A percentile compares a stretch with the other conserved stretches of the same genome.
Conservation (phyloP, 306 rosid genomes). For the Castanospermum australe region DNA sequence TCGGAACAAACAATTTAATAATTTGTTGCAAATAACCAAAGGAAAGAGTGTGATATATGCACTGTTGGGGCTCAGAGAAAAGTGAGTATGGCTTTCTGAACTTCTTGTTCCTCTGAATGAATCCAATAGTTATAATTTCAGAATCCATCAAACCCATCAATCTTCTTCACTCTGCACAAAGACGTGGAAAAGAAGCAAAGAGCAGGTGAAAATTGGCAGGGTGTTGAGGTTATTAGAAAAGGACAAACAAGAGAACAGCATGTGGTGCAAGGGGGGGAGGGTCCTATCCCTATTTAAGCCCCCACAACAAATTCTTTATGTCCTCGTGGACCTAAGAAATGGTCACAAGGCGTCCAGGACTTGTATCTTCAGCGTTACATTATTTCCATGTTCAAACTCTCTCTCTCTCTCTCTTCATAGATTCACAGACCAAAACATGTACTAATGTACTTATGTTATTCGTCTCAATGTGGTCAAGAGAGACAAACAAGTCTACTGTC, state of each 20-base stretch:
- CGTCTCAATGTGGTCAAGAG: constrained; percentile 33
- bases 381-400: constrained; percentile 19
- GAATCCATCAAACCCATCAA: constrained; percentile 64
- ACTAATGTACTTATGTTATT: constrained; percentile 32
- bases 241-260: constrained; percentile 51
- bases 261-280: constrained; percentile 37
- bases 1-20: neutral
- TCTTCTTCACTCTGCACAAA: constrained; percentile 46
- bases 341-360: constrained; percentile 19
- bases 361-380: constrained; percentile 18
- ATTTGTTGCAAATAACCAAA: neutral
- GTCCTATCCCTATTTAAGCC: constrained; percentile 41
- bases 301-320: constrained; percentile 49
- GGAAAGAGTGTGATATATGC: neutral
- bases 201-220: constrained; percentile 58
- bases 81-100: constrained; percentile 49
- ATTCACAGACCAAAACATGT: neutral
- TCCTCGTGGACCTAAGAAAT: constrained; percentile 29
- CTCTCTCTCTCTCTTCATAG: constrained; percentile 2
- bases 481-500: constrained; percentile 38
- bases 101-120: constrained; percentile 38
- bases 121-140: constrained; percentile 40
- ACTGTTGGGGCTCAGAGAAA: constrained; percentile 32
- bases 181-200: constrained; percentile 85
- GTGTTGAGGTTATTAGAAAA: constrained; percentile 29